A percentile compares a stretch with the other conserved stretches of the same genome.
phyloP scores from a whole-genome alignment of 208 protist genomes.

The Endotrypanum monterogeii region DNA sequence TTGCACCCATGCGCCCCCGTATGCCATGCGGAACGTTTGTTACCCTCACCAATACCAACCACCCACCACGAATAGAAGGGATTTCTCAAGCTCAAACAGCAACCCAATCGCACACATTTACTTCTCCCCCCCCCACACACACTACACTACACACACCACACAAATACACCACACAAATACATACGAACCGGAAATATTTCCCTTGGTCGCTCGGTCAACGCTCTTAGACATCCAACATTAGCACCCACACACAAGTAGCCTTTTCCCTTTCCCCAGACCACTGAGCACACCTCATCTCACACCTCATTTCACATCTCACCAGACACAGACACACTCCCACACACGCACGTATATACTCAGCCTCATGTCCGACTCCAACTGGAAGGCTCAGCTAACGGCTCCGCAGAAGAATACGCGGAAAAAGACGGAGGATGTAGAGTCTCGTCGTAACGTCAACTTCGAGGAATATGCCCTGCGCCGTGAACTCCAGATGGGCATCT shows the following conservation, averaged over 20 bases:
- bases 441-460: constrained; percentile 97
- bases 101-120: constrained; percentile 1
- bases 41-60: neutral
- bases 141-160: neutral
- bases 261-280: neutral
- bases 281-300: neutral
- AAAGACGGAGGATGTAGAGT: constrained; percentile 98
- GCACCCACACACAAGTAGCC: neutral
- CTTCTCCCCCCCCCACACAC: neutral
- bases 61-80: constrained; percentile 1
- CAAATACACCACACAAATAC: neutral
- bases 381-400: constrained; percentile 77
- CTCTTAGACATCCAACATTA: neutral
- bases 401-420: constrained; percentile 87
- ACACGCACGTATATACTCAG: neutral
- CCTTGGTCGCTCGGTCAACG: neutral
- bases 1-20: neutral
- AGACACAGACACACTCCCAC: constrained; percentile 1
- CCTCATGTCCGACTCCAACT: constrained; percentile 78
- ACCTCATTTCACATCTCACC: too few species aligned
- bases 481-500: constrained; percentile 99
- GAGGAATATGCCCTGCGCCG: constrained; percentile 98
- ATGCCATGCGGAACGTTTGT: neutral
- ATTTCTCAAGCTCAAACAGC: constrained; percentile 2
- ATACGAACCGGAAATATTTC: neutral